These are phyloP conservation scores for Yamadazyma nakazawae DNA, from an alignment of 805 yeast genomes.

Conservation along the genomic window DNA sequence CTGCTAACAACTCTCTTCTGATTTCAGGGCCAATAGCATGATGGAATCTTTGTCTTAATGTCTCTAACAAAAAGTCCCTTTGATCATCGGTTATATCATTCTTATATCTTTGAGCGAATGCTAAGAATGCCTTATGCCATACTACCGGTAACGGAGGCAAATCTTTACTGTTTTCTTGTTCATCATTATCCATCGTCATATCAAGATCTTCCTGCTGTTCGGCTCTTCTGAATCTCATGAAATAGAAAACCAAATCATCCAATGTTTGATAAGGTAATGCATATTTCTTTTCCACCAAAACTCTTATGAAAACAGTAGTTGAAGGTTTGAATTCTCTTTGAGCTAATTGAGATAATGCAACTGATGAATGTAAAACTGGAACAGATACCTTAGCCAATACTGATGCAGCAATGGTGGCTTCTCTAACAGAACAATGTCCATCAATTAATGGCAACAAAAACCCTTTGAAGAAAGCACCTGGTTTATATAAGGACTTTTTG, in stretches of 20 bases:
- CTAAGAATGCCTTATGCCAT: conserved; percentile 95
- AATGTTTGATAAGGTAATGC: conserved; percentile 96
- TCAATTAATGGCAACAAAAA: conserved; percentile 89
- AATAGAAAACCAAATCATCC: conserved; percentile 90
- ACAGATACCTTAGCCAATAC: conserved; percentile 84
- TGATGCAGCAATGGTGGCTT: conserved; percentile 93
- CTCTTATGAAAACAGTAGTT: conserved; percentile 83
- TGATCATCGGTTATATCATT: conserved; percentile 99
- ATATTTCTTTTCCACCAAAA: conserved; percentile 87
- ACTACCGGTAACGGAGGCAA: conserved; percentile 81
- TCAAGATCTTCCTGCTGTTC: conserved; percentile 17
- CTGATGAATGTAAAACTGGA: conserved; percentile 94
- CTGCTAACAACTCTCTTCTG: conserved; percentile 88
- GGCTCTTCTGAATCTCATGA: conserved; percentile 80
- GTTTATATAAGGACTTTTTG: conserved; percentile 91
- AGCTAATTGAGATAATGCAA: conserved; percentile 81
- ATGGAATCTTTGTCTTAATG: conserved; percentile 86
- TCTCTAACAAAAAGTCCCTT: conserved; percentile 88
- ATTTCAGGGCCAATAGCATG: conserved; percentile 89
- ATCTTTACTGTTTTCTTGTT: not conserved
- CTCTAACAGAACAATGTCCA: conserved; percentile 84
- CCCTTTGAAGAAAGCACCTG: conserved; percentile 97
- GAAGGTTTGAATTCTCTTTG: conserved; percentile 84
- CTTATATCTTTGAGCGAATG: conserved; percentile 93
- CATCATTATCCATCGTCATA: conserved; percentile 36